Base-by-base conservation (phyloP, 306 rosid genomes). In the Vachellia collinsii region DNA sequence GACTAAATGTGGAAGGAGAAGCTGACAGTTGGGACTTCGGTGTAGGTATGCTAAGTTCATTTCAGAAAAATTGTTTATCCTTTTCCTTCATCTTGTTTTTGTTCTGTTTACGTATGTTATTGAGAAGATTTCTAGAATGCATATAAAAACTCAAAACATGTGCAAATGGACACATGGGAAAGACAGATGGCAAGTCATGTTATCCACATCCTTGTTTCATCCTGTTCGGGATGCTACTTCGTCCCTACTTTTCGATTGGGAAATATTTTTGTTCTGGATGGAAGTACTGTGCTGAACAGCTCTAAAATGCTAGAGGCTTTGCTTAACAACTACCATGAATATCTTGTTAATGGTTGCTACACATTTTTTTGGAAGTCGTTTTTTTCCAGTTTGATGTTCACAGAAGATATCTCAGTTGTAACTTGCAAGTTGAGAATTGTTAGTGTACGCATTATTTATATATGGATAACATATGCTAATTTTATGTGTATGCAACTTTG, bases 1-100 rank as follows among this genome's bases (percentile, higher is more conserved):
- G 99, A 76, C 83, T 95, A 76, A 91, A 92, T 89, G 92, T 95
- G 63, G 97, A 95, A 90, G 99, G 99, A 87, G 99, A 95, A 87
- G 92, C 99, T 0, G 99, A 93, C 70, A 90, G 90, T 77, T 95
- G 99, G 99, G 99, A 95, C 72, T 84, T 94, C 70, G 99, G 99
- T 77, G 89, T 93, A 82, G 97, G 97, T 94, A 91, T 72, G 92
- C 80, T 66, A 43, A 17, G 41, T 46, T 44, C 56, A 46, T 22
- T 46, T 22, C 29, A 42, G 53, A 43, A 43, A 43, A 42, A 69
- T 20, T 22, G 38, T 22, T 69, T 69, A 43, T 11, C 50, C 74
- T 12, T 42, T 42, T 44, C 9, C 17, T 70, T 14, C 12, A 4
- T 68, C 53, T 51, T 6, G 58, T 4, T 2, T 29, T 29, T n/a